These are phyloP conservation scores for Plasmodium gonderi DNA, from an alignment of 169 alveolate species.

Conservation along the genomic window DNA sequence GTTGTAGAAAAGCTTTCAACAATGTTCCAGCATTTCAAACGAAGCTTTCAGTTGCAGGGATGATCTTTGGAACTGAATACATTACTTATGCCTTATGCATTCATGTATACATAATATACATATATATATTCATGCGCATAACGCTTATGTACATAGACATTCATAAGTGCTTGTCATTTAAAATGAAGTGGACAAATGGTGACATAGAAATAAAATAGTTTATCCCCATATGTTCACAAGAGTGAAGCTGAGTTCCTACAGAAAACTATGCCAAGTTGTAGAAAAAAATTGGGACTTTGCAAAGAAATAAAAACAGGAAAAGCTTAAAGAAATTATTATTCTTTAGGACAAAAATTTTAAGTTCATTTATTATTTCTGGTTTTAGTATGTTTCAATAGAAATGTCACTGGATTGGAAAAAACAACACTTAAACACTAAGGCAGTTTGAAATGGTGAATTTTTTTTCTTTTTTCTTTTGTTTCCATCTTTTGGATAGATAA, in stretches of 20 bases:
- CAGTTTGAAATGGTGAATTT: background rate
- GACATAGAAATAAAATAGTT: background rate
- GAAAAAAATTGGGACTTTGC: background rate
- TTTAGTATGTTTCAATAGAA: background rate
- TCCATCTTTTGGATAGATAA: background rate
- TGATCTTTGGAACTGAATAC: background rate
- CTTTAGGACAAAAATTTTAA: background rate
- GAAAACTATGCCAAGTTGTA: background rate
- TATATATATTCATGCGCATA: background rate
- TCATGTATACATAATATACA: background rate
- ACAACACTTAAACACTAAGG: background rate
- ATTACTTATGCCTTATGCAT: background rate
- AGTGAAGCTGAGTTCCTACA: background rate
- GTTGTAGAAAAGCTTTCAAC: background rate
- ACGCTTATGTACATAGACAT: too few species aligned
- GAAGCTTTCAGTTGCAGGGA: background rate
- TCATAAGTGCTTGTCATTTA: background rate
- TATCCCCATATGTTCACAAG: background rate
- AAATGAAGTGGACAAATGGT: background rate
- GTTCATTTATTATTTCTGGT: background rate
- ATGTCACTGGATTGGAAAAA: background rate
- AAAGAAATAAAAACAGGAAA: background rate
- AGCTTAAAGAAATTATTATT: background rate
- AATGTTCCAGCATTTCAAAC: background rate
- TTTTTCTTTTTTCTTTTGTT: background rate